phyloP scores from a whole-genome alignment of 2,329 filamentous ascomycete species.

The Ophiostoma novo-ulmi region DNA sequence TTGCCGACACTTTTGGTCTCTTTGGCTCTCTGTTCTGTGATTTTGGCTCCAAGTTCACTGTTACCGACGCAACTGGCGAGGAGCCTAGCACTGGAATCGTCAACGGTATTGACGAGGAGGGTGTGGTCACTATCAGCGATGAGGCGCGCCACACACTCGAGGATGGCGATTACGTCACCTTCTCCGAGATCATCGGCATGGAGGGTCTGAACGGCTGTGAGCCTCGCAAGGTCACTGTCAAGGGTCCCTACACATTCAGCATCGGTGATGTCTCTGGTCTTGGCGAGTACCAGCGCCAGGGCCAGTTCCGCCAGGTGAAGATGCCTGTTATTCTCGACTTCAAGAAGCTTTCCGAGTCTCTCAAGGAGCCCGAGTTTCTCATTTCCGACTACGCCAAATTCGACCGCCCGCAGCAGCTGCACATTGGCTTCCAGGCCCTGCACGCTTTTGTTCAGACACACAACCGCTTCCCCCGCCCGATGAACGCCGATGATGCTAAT shows the following conservation, averaged over 20 bases:
- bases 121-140: conserved; percentile 85
- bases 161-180: conserved; percentile 94
- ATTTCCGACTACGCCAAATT: conserved; percentile 98
- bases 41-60: conserved; percentile 89
- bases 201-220: conserved; percentile 76
- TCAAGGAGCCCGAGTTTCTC: conserved; percentile 83
- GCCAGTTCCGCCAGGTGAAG: conserved; percentile 93
- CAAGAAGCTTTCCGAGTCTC: conserved; percentile 68
- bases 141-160: conserved; percentile 93
- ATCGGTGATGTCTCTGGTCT: conserved; percentile 88
- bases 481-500: conserved; percentile 77
- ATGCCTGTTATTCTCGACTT: conserved; percentile 95
- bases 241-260: conserved; percentile 94
- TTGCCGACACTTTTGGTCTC: conserved; percentile 84
- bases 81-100: conserved; percentile 82
- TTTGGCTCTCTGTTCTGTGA: conserved; percentile 97
- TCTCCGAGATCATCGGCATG: conserved; percentile 89
- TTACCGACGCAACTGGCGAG: conserved; percentile 86
- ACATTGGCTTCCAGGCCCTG: conserved; percentile 86
- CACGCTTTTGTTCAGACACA: conserved; percentile 77
- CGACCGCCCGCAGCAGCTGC: conserved; percentile 85
- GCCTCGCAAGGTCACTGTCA: conserved; percentile 86
- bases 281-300: conserved; percentile 81
- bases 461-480: conserved; percentile 70
- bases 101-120: conserved; percentile 81